Conservation (phyloP, 495 filamentous ascomycete genomes). For the Tuber aestivum region DNA sequence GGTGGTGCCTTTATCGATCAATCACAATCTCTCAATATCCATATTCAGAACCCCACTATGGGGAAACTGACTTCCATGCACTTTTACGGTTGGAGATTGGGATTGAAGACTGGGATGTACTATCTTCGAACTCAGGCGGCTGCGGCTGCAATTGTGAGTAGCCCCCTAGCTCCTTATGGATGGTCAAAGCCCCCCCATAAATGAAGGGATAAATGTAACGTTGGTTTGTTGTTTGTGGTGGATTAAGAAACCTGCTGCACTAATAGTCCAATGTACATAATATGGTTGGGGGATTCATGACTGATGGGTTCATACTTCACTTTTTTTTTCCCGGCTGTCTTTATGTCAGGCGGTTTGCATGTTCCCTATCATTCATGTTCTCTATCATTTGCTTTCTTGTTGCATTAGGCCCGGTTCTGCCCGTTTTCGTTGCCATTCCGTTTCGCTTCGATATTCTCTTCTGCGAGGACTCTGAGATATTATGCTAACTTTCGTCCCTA, state of each 20-base stretch:
- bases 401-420: neutral
- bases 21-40: constrained; percentile 97
- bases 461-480: neutral
- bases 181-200: neutral
- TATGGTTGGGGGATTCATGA: neutral
- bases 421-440: neutral
- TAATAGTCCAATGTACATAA: constrained; percentile 18
- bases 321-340: no score
- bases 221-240: constrained; percentile 37
- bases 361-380: neutral
- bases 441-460: neutral
- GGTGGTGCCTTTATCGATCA: constrained; percentile 92
- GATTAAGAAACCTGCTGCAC: constrained; percentile 27
- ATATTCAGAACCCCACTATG: constrained; percentile 98
- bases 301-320: neutral
- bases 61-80: constrained; percentile 99
- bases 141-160: constrained; percentile 68
- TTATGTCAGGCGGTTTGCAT: neutral
- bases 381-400: neutral
- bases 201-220: neutral
- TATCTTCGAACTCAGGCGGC: constrained; percentile 98
- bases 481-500: constrained; percentile 19
- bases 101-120: constrained; percentile 99
- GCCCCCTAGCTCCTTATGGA: neutral
- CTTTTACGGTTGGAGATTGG: constrained; percentile 97